phyloP scores from a whole-genome alignment of 768 basidiomycete species.

The Boletellus ananas region DNA sequence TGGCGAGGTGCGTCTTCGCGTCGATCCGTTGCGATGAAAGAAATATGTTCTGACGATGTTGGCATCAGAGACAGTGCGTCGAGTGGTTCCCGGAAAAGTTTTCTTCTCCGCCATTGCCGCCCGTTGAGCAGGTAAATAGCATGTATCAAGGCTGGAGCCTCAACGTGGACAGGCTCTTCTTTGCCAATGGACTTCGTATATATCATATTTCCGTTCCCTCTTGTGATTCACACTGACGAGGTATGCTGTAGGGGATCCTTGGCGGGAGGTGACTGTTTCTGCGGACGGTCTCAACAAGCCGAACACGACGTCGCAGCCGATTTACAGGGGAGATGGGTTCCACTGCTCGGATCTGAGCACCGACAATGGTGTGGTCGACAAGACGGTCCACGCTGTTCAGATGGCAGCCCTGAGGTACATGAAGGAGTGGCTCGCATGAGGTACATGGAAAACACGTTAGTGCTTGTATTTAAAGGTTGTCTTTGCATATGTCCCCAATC shows the following conservation, averaged over 20 bases:
- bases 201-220: not conserved
- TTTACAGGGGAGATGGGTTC: constrained; percentile 59
- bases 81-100: constrained; percentile 64
- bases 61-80: constrained; percentile 59
- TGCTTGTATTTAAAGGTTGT: too few relatives aligned
- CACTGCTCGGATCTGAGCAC: constrained; percentile 60
- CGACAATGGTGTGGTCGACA: constrained; percentile 40
- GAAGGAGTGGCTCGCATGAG: constrained; percentile 48
- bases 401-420: constrained; percentile 48
- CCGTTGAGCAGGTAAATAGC: constrained; percentile 41
- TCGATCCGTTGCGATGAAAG: not conserved
- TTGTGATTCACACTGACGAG: not conserved
- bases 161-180: constrained; percentile 55
- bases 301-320: constrained; percentile 53
- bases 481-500: not conserved
- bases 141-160: constrained; percentile 64
- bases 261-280: constrained; percentile 67
- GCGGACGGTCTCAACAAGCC: constrained; percentile 43
- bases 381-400: constrained; percentile 53
- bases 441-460: too few relatives aligned
- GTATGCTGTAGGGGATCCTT: constrained; percentile 57
- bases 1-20: constrained; percentile 20
- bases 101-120: constrained; percentile 41
- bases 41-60: not conserved
- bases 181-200: constrained; percentile 65